phyloP scores from a whole-genome alignment of 768 basidiomycete genomes.

The Kwoniella dejecticola region DNA sequence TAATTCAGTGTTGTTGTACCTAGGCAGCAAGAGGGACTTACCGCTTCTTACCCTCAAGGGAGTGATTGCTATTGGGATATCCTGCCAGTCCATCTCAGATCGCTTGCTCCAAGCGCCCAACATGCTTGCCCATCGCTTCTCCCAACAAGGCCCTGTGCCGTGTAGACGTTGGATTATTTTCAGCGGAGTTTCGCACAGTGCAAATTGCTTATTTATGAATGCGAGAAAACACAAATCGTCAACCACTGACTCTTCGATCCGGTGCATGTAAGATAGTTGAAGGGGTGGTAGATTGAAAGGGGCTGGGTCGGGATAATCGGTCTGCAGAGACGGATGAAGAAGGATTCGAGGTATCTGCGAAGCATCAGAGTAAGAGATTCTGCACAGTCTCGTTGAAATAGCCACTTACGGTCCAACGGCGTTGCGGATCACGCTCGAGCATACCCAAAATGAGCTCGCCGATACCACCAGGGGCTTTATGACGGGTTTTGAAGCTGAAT shows the following conservation, averaged over 20 bases:
- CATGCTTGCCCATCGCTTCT: conserved; percentile 43
- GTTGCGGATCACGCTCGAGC: conserved; percentile 34
- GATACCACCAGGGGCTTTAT: conserved; percentile 23
- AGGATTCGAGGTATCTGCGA: conserved; percentile 47
- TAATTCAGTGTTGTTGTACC: not conserved
- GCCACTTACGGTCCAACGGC: conserved; percentile 50
- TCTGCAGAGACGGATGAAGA: conserved; percentile 39
- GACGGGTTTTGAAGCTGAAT: not conserved
- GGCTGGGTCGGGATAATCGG: conserved; percentile 17
- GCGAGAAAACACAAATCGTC: conserved; percentile 40
- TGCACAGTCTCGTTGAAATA: no score
- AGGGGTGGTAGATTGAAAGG: conserved; percentile 22
- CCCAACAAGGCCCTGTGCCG: conserved; percentile 35
- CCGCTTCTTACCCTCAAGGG: conserved; percentile 10
- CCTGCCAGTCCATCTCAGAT: conserved; percentile 40
- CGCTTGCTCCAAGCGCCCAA: conserved; percentile 32
- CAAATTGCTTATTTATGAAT: conserved; percentile 24
- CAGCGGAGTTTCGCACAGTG: conserved; percentile 30
- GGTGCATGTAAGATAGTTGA: conserved; percentile 12
- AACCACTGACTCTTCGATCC: conserved; percentile 18
- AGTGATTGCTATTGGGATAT: conserved; percentile 22
- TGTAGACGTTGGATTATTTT: conserved; percentile 17
- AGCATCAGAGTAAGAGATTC: not conserved
- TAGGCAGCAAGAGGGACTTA: not conserved
- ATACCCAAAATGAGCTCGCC: conserved; percentile 40